These are phyloP conservation scores for Candida berthetii DNA, from an alignment of 805 yeast genomes.

Conservation along the genomic window DNA sequence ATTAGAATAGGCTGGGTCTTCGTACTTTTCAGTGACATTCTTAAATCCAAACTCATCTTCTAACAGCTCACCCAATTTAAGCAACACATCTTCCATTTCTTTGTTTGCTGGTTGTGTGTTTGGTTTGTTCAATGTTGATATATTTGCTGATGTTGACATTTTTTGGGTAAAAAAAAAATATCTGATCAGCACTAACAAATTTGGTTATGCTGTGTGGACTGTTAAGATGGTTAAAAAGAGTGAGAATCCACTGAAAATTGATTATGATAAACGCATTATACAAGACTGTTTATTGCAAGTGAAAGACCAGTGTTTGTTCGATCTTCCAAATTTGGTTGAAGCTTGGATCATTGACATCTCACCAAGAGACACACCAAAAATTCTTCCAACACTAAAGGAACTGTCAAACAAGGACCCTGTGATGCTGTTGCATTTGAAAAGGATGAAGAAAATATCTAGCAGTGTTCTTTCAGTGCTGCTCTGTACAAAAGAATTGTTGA, in stretches of 20 bases:
- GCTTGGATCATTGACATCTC: constrained; percentile 45
- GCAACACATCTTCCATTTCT: neutral
- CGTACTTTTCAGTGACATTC: neutral
- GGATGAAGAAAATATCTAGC: constrained; percentile 35
- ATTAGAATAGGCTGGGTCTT: neutral
- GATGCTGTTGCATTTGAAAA: constrained; percentile 40
- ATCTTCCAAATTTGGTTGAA: constrained; percentile 21
- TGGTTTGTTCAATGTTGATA: neutral
- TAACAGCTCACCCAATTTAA: neutral
- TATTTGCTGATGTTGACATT: neutral
- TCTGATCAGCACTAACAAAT: too few relatives aligned
- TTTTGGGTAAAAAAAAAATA: neutral
- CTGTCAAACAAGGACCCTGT: constrained; percentile 19
- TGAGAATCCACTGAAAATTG: constrained; percentile 30
- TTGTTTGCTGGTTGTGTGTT: neutral
- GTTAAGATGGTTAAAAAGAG: constrained; percentile 29
- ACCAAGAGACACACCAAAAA: constrained; percentile 26
- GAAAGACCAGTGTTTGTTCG: constrained; percentile 15
- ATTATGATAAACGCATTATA: constrained; percentile 37
- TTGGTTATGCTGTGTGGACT: too few relatives aligned
- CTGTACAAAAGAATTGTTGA: constrained; percentile 35
- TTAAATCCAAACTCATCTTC: neutral
- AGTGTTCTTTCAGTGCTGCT: constrained; percentile 33
- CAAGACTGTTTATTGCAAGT: constrained; percentile 42
- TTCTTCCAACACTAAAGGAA: constrained; percentile 18